phyloP scores from a whole-genome alignment of 2,329 filamentous ascomycete genomes.

The Cladosporium sp. region DNA sequence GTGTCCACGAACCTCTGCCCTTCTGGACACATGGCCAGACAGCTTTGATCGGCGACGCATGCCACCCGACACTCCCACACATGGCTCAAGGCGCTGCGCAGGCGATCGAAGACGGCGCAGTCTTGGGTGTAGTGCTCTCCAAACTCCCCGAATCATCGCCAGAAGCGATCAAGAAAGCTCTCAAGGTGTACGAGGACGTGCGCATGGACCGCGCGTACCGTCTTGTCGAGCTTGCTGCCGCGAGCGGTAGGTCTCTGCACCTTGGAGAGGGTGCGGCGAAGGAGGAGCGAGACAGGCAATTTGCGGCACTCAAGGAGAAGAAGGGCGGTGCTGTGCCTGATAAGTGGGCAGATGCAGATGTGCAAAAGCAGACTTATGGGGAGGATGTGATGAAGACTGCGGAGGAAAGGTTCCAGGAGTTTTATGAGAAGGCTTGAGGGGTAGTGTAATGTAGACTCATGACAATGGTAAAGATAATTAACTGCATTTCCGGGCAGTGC shows the following conservation, averaged over 20 bases:
- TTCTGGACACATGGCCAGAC: slow-evolving; percentile 56
- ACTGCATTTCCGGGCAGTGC: too few relatives aligned
- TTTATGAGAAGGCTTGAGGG: slow-evolving; percentile 27
- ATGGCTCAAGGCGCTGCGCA: slow-evolving; percentile 62
- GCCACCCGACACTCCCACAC: slow-evolving; percentile 61
- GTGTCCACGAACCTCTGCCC: slow-evolving; percentile 57
- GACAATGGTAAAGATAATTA: background rate
- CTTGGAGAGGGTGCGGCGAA: slow-evolving; percentile 56
- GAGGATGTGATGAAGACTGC: slow-evolving; percentile 43
- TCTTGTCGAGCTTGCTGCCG: slow-evolving; percentile 54
- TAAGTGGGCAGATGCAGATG: slow-evolving; percentile 50
- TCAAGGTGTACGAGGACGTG: slow-evolving; percentile 54
- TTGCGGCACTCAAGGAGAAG: slow-evolving; percentile 44
- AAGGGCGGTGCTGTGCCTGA: slow-evolving; percentile 42
- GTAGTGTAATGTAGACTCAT: background rate
- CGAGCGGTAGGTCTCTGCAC: slow-evolving; percentile 52
- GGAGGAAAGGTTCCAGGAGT: slow-evolving; percentile 38
- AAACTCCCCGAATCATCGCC: slow-evolving; percentile 45
- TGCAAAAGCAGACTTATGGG: slow-evolving; percentile 48
- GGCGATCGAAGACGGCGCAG: slow-evolving; percentile 61
- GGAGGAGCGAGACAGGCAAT: slow-evolving; percentile 54
- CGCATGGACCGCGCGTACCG: slow-evolving; percentile 55
- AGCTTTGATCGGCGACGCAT: slow-evolving; percentile 57
- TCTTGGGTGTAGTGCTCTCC: slow-evolving; percentile 50
- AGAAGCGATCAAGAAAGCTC: slow-evolving; percentile 48